A percentile compares a stretch with the other conserved stretches of the same genome.
These are phyloP conservation scores for Fennellomyces sp. DNA, from an alignment of 371 early-diverging fungal species.

Conservation along the genomic window DNA sequence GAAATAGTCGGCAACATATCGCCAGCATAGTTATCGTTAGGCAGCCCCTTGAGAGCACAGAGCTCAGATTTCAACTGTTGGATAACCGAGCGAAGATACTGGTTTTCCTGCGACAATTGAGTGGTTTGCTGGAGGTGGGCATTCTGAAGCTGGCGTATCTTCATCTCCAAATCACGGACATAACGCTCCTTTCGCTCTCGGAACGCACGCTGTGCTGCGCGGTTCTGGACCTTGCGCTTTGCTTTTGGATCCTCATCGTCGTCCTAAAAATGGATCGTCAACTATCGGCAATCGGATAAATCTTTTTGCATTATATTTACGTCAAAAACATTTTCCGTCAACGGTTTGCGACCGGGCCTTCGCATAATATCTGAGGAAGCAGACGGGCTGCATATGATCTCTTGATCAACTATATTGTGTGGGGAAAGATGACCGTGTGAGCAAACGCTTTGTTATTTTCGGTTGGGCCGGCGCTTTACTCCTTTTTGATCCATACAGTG, in stretches of 20 bases:
- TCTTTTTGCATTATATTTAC: not conserved
- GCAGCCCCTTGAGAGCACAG: constrained; percentile 32
- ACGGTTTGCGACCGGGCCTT: constrained; percentile 37
- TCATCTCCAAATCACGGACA: constrained; percentile 65
- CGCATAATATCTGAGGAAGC: constrained; percentile 1
- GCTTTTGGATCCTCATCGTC: constrained; percentile 47
- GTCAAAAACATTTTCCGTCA: constrained; percentile 22
- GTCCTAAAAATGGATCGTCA: not conserved
- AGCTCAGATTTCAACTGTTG: constrained; percentile 44
- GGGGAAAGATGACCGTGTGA: too few species aligned
- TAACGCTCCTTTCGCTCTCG: constrained; percentile 76
- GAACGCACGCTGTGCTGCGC: constrained; percentile 80
- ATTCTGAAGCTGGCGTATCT: constrained; percentile 62
- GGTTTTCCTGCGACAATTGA: constrained; percentile 45
- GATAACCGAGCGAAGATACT: constrained; percentile 34
- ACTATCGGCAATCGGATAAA: not conserved
- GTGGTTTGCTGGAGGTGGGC: constrained; percentile 34
- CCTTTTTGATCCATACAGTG: too few species aligned
- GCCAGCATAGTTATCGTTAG: constrained; percentile 4
- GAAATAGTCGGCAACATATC: not conserved
- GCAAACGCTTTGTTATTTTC: too few species aligned
- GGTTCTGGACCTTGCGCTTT: constrained; percentile 78
- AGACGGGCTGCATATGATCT: not conserved
- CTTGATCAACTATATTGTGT: not conserved
- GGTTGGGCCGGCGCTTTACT: too few species aligned